Evolutionary conservation across 805 yeast species (phyloP), one percentile per base, ranked within the genome.

Genomic region (Schizosaccharomyces octosporus): DNA sequence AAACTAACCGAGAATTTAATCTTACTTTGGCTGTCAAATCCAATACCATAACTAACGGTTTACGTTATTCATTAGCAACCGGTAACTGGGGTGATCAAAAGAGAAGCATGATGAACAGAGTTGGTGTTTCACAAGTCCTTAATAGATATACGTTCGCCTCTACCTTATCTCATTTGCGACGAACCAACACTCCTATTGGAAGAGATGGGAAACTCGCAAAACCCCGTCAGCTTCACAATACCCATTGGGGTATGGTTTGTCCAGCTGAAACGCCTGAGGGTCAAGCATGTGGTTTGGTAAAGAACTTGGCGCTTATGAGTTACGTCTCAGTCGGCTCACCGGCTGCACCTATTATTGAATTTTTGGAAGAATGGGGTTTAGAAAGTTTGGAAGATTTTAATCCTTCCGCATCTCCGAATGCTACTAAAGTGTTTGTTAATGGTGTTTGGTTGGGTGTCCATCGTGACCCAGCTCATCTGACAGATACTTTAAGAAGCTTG

Each of bases 1-100:
- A 93, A 75, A 88, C 93, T 68, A 95, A 94, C 72, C 87, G 87
- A 73, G 98, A 90, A 72, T 93, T 93, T 78, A 90, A 90, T 71
- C 80, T 93, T 75, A 88, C 95, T 61, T 80, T 93, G 69, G 98
- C 98, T 48, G 97, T 93, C 66, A 90, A 93, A 75, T 87, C 97
- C 19, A 89, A 89, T 67, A 93, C 97, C 2, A 87, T 93, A 68
- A 93, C 99, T 48, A 90, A 95, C 64, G 99, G 99, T 71, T 80
- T 93, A 73, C 86, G 94, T 71, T 93, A 93, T 74, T 93, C 98
- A 48, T 78, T 93, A 69, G 99, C 99, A 62, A 93, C 99, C 17
- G 99, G 99, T 78, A 93, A 93, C 76, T 93, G 99, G 99, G 98
- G 99, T 76, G 99, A 93, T 74, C 99, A 93, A 73, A 90, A 89